These are phyloP conservation scores for Chimonanthus salicifolius DNA, from an alignment of 164 flowering plant genomes.

Conservation along the genomic window DNA sequence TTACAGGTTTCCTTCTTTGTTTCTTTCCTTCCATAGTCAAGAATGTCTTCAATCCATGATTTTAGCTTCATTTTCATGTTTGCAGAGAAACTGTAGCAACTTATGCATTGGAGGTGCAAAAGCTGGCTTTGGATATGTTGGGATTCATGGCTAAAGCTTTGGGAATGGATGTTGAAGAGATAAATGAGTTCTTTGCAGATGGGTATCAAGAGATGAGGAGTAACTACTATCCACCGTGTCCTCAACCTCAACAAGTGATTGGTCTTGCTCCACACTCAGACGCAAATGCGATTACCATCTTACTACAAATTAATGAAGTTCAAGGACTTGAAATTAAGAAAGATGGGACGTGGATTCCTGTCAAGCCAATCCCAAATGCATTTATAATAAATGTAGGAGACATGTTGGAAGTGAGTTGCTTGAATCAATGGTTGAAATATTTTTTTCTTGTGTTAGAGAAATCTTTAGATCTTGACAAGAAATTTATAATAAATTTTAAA, in stretches of 20 bases:
- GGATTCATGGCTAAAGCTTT: constrained; percentile 19
- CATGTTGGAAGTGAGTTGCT: too few relatives aligned
- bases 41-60: too few relatives aligned
- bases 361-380: constrained; percentile 34
- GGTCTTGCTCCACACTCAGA: constrained; percentile 51
- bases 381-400: constrained; percentile 10
- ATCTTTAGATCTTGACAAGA: too few relatives aligned
- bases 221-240: constrained; percentile 39
- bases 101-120: constrained; percentile 30
- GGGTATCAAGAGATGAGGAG: constrained; percentile 26
- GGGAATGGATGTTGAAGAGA: too few relatives aligned
- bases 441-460: too few relatives aligned
- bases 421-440: too few relatives aligned
- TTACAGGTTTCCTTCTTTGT: neutral
- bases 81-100: constrained; percentile 14
- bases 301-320: constrained; percentile 18
- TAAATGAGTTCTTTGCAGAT: constrained; percentile 20
- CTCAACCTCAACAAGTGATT: constrained; percentile 29
- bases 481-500: too few relatives aligned
- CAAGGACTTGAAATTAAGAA: neutral
- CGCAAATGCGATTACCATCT: constrained; percentile 30
- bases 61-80: neutral
- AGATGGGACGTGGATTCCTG: constrained; percentile 39
- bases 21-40: neutral
- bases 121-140: constrained; percentile 14